A percentile compares a stretch with the other conserved stretches of the same genome.
Evolutionary conservation across 2,329 filamentous ascomycete genomes (phyloP).

Genomic region (Chaetomium globosum): DNA sequence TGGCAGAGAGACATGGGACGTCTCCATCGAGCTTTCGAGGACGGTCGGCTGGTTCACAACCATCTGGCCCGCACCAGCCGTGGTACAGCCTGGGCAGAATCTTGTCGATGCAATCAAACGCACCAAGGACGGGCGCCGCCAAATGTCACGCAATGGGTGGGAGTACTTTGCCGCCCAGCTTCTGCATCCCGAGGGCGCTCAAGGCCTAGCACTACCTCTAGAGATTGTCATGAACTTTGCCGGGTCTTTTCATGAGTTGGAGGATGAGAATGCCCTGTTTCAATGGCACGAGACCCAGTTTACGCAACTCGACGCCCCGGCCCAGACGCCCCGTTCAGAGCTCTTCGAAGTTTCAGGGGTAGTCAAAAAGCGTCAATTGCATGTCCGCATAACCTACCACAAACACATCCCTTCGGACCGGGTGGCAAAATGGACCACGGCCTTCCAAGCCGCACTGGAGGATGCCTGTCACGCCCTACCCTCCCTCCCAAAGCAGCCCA

Average conservation of each 20-base stretch:
- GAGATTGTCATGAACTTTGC: slow-evolving; percentile 4
- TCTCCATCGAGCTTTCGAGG: not conserved
- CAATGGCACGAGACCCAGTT: slow-evolving; percentile 6
- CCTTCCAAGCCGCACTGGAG: slow-evolving; percentile 2
- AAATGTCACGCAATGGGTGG: slow-evolving; percentile 8
- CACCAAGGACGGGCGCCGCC: slow-evolving; percentile 6
- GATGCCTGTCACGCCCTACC: slow-evolving; percentile 2
- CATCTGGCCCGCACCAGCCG: slow-evolving; percentile 5
- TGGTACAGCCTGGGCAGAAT: slow-evolving; percentile 5
- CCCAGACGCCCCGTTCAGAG: slow-evolving; percentile 2
- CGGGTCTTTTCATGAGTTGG: slow-evolving; percentile 6
- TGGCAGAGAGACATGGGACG: slow-evolving; percentile 2
- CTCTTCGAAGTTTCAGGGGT: slow-evolving; percentile 9
- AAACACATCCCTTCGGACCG: slow-evolving; percentile 4
- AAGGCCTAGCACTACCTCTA: slow-evolving; percentile 8
- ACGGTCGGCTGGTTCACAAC: slow-evolving; percentile 11
- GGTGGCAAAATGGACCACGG: slow-evolving; percentile 8
- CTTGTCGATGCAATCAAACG: slow-evolving; percentile 3
- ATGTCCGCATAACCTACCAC: slow-evolving; percentile 6
- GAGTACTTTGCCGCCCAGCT: slow-evolving; percentile 8
- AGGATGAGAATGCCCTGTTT: slow-evolving; percentile 6
- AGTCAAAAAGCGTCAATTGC: slow-evolving; percentile 6
- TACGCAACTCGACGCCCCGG: not conserved
- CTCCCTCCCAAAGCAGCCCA: slow-evolving; percentile 9
- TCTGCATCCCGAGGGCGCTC: slow-evolving; percentile 4